These are phyloP conservation scores for Solanum arcanum DNA, from an alignment of 257 asterid species.

Conservation along the genomic window DNA sequence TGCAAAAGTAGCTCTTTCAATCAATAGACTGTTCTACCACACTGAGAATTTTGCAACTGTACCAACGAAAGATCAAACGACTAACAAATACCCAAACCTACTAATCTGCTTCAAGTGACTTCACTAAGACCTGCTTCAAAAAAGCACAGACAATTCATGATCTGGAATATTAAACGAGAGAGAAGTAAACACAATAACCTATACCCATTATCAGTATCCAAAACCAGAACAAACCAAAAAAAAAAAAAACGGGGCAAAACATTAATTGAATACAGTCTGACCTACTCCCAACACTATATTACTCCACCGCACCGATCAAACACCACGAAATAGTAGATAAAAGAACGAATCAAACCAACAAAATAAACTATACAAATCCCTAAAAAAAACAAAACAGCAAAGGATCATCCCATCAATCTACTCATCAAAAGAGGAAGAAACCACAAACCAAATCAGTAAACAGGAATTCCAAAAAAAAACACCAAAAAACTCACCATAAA, in stretches of 20 bases:
- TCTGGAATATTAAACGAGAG: background rate
- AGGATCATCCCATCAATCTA: background rate
- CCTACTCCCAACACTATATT: background rate
- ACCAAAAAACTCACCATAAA: background rate
- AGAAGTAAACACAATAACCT: background rate
- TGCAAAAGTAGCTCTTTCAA: slow-evolving; percentile 3
- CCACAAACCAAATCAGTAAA: background rate
- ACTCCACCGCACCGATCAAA: background rate
- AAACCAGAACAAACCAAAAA: background rate
- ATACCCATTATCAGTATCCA: background rate
- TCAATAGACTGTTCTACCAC: background rate
- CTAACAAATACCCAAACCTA: background rate
- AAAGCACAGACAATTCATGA: background rate
- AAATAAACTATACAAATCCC: background rate
- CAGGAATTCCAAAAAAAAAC: background rate
- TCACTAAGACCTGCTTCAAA: background rate
- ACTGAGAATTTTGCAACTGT: background rate
- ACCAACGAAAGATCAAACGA: background rate
- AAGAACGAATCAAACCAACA: background rate
- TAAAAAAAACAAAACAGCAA: background rate
- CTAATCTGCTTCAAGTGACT: background rate
- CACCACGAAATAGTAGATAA: background rate
- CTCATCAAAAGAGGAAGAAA: background rate
- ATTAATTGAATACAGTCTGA: background rate
- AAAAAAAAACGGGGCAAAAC: background rate